These are phyloP conservation scores for Musa beccarii DNA, from an alignment of 176 grass and related monocot genomes.

Conservation along the genomic window DNA sequence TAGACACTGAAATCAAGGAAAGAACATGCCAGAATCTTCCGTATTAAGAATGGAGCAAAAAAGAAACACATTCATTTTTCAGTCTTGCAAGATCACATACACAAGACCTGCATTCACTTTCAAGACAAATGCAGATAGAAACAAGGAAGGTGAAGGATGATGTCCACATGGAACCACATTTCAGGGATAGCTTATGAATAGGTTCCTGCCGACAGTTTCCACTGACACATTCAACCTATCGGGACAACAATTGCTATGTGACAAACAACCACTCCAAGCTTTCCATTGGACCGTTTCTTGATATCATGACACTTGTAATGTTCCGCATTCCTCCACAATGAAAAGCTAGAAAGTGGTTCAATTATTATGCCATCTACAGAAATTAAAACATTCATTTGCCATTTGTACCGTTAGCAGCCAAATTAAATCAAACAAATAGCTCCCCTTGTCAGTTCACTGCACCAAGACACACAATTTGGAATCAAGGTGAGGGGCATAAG, in stretches of 20 bases:
- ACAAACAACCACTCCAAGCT: no score
- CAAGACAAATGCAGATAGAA: not conserved
- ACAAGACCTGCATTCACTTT: not conserved
- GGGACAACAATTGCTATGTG: not conserved
- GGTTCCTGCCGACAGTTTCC: not conserved
- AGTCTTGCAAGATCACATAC: not conserved
- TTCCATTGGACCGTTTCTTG: no score
- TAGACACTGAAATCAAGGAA: not conserved
- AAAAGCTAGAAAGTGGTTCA: no score
- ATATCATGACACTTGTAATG: no score
- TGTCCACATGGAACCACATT: not conserved
- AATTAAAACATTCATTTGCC: no score
- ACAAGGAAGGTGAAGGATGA: not conserved
- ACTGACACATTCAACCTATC: not conserved
- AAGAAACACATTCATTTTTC: not conserved
- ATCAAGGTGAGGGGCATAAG: not conserved
- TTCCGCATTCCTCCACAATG: no score
- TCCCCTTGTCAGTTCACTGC: not conserved
- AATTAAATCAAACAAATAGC: not conserved
- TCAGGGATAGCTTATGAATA: not conserved
- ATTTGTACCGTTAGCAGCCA: not conserved
- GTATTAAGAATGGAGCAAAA: not conserved
- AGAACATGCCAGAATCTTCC: not conserved
- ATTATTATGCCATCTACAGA: no score
- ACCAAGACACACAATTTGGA: not conserved